Base-by-base conservation (phyloP, 129 eudicot species). In the sunflower (Helianthus annuus) region DNA sequence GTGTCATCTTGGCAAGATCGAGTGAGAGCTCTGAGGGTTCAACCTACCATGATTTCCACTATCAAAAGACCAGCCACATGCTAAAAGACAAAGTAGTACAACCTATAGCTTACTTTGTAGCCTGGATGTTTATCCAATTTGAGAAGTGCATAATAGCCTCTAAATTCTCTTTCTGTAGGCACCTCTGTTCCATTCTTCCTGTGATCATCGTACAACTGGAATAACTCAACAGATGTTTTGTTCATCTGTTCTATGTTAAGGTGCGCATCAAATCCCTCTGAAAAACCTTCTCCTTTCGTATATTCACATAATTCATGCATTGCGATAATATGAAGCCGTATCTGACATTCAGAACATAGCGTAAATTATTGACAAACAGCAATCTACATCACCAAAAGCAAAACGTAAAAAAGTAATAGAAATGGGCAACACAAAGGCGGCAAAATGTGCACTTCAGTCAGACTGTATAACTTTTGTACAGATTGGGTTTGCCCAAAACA, bases 181-280 rank as follows among this genome's bases (percentile, higher is more conserved):
- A 94, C 97, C 56, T 76, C 60, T 48, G 65, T 83, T 81, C 99
- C 99, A 75, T 82, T 94, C 82, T 90, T 94, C 69, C 99, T 80
- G 81, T 94, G 97, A 76, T 90, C 97, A 74, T 94, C 99, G 57
- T 94, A 94, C 74, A 94, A 58, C 36, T 94, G 99, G 66, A 94
- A 94, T 64, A 94, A 78, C 74, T 94, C 99, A 42, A 94, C 99
- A 15, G 97, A 94, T 63, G 99, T 86, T 83, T 94, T 94, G 77
- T 94, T 90, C 99, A 94, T 94, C 84, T 94, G 97, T 73, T 94
- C 99, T 69, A 94, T 94, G 82, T 94, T 90, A 46, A 94, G 99
- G 76, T 94, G 99, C 5, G 99, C 99, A 88, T 94, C 96, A 77
- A 94, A 94, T 67, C 99, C 99, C 82, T 90, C 99, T 32, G 97